These are phyloP conservation scores for Thelonectria discophora DNA, from an alignment of 2,329 filamentous ascomycete species.

Conservation along the genomic window DNA sequence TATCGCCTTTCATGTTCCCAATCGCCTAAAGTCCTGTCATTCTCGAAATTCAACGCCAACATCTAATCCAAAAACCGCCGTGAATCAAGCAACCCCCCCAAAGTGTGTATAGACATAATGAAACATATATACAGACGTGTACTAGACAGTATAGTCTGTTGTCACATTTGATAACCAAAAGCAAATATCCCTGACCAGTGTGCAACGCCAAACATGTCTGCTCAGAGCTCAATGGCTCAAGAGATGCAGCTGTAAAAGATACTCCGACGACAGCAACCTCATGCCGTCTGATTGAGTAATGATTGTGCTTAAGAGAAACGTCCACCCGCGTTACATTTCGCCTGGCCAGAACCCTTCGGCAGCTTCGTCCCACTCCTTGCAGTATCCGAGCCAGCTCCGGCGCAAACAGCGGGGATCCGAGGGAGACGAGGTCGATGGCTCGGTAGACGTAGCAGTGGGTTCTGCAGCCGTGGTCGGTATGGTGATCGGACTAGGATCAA, in stretches of 20 bases:
- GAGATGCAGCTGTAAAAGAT: neutral
- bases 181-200: neutral
- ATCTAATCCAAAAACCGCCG: constrained; percentile 4
- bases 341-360: constrained; percentile 42
- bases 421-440: constrained; percentile 36
- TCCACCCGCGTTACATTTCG: constrained; percentile 41
- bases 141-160: neutral
- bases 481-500: constrained; percentile 47
- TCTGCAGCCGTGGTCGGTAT: constrained; percentile 43
- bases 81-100: constrained; percentile 1
- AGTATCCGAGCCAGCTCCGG: constrained; percentile 54
- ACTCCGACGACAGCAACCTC: neutral
- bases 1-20: constrained; percentile 14
- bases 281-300: neutral
- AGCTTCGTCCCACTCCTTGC: constrained; percentile 49
- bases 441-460: constrained; percentile 44
- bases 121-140: constrained; percentile 8
- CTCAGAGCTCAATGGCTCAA: neutral
- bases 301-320: neutral
- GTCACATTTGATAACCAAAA: neutral
- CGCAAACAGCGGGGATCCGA: constrained; percentile 46
- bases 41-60: constrained; percentile 19
- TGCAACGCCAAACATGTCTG: constrained; percentile 16
- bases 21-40: neutral
- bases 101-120: constrained; percentile 3